Evolutionary conservation across 352 stramenopile species (phyloP).

Genomic region (Phytophthora citrophthora): DNA sequence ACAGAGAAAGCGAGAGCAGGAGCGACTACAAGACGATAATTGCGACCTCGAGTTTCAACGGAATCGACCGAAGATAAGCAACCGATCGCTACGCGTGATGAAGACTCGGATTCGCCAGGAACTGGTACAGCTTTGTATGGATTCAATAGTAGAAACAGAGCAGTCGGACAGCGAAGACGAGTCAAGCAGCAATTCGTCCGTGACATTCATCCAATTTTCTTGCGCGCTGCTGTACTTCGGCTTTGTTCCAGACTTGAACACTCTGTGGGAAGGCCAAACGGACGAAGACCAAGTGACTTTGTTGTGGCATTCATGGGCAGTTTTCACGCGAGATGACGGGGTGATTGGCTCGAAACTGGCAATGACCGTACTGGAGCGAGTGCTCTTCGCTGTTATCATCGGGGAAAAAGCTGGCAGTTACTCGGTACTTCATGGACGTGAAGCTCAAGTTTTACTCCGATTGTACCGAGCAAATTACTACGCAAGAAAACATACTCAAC

Average conservation of each 20-base stretch:
- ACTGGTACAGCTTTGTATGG: constrained; percentile 39
- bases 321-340: constrained; percentile 23
- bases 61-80: constrained; percentile 43
- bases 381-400: constrained; percentile 36
- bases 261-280: constrained; percentile 29
- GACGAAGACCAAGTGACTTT: constrained; percentile 38
- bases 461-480: constrained; percentile 52
- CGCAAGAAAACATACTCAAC: constrained; percentile 31
- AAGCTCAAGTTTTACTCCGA: constrained; percentile 23
- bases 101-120: constrained; percentile 46
- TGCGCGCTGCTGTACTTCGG: constrained; percentile 67
- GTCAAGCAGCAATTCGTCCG: background rate
- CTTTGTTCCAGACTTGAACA: constrained; percentile 50
- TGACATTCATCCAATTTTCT: constrained; percentile 63
- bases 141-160: constrained; percentile 11
- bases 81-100: constrained; percentile 45
- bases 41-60: constrained; percentile 21
- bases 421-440: constrained; percentile 3
- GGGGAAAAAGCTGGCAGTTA: constrained; percentile 8
- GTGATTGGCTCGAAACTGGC: constrained; percentile 1
- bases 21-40: constrained; percentile 29
- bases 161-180: background rate
- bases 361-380: constrained; percentile 17
- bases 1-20: constrained; percentile 39
- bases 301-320: constrained; percentile 60